Base-by-base conservation (phyloP, 306 rosid species). In the Vigna nakashimae region DNA sequence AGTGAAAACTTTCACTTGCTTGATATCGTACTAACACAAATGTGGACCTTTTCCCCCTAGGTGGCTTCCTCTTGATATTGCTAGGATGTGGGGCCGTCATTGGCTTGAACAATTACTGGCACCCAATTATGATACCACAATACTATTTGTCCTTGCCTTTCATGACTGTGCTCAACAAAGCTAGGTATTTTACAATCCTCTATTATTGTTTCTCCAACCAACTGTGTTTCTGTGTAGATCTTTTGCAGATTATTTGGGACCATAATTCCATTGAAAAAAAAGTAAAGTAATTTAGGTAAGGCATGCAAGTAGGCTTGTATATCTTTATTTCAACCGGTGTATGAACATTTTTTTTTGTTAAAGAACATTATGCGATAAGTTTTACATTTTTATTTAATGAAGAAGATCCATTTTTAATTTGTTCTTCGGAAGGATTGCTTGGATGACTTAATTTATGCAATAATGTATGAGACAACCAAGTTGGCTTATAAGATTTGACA, bases 61-160 rank as follows among this genome's bases (percentile, higher is more conserved):
- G 87, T 91, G 99, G 98, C 94, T 95, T 87, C 99, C 99, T 76
- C 80, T 90, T 78, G 99, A 92, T 72, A 89, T 95, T 86, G 99
- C 98, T 69, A 85, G 91, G 88, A 92, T 95, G 97, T 95, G 97
- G 99, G 94, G 96, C 49, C 97, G 94, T 71, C 96, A 88, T 76
- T 88, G 98, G 98, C 99, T 95, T 69, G 99, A 95, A 72, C 90
- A 95, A 16, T 56, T 91, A 67, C 80, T 92, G 58, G 84, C 90
- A 80, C 96, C 98, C 71, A 91, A 83, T 86, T 91, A 96, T 15
- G 88, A 87, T 65, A 82, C 84, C n/a, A 50, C 59, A 70, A 16
- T 90, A 81, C 96, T 90, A 86, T 84, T 87, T 92, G 73, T 92
- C 91, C 26, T 84, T 92, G 96, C 98, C 99, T 84, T 97, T 92